Percentiles rank a stretch among this genome's conserved stretches.
Evolutionary conservation across 108 stramenopile species (phyloP).

Genomic region (Schizochytrium sp.): DNA sequence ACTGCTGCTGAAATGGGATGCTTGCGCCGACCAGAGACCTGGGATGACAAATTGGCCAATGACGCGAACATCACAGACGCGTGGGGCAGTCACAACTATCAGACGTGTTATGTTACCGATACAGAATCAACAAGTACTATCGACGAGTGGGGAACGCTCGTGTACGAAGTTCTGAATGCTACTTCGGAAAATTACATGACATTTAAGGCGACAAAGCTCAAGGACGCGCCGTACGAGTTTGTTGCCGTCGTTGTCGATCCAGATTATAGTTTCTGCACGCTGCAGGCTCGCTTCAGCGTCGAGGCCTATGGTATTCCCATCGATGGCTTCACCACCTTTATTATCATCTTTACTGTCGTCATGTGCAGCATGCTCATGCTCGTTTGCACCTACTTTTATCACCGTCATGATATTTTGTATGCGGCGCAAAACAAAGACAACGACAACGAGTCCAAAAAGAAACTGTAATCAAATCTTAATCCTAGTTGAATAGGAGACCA

Average conservation of each 20-base stretch:
- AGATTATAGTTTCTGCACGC: background rate
- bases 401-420: background rate
- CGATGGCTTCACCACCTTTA: background rate
- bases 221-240: background rate
- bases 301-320: constrained; percentile 8
- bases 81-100: background rate
- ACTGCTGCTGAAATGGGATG: background rate
- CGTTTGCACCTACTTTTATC: background rate
- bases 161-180: background rate
- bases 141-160: background rate
- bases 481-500: too few species aligned
- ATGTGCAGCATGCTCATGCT: constrained; percentile 14
- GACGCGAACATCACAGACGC: background rate
- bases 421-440: background rate
- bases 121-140: background rate
- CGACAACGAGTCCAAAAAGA: background rate
- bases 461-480: background rate
- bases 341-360: background rate
- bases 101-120: background rate
- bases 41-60: background rate
- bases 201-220: background rate
- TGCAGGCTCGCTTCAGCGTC: background rate
- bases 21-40: background rate
- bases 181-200: background rate
- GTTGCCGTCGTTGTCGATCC: background rate